Evolutionary conservation across 805 yeast species (phyloP), one percentile per base, ranked within the genome.

Genomic region (Jamesozyma gamospora): DNA sequence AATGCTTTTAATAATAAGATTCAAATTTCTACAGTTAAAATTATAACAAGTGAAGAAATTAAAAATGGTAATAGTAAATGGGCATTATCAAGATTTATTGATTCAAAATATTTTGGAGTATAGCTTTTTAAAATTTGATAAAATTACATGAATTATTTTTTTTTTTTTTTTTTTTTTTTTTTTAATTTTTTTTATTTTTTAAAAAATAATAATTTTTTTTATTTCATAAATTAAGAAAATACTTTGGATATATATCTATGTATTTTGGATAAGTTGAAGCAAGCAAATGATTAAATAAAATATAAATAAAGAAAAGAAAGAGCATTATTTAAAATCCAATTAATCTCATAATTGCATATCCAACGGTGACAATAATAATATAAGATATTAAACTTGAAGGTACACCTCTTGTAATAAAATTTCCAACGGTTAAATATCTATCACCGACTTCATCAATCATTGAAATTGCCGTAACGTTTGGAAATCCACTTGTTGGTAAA

Each of bases 391-490:
- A 42, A 26, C 95, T 82, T 19, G 90, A 72, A 9, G 96, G 95
- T 8, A 90, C 86, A 57, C 98, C 98, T 44, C 94, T 72, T 11
- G 82, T 79, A 34, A 92, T 85, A 55, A 92, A 92, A 27, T 83
- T 82, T 13, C 77, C 73, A 13, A 88, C 97, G 0, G 87, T 81
- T 51, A 92, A 65, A 55, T 92, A 92, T 15, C 94, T 86, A 41
- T 81, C 80, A 9, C 97, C 97, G 32, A 88, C 72, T 52, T 85
- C 95, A 59, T 92, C 95, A 5, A 88, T 79, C 77, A 87, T 77
- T 42, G 96, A 87, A 45, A 92, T 86, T 0, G 97, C 98, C 0
- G 97, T 87, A 28, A 92, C 96, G 53, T 92, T 92, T 4, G 98
- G 98, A 69, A 92, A 90, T 0, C 98, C 97, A 2, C 95, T 83